A percentile compares a stretch with the other conserved stretches of the same genome.
Evolutionary conservation across 2,329 filamentous ascomycete species (phyloP).

Genomic region (Clonostachys chloroleuca): DNA sequence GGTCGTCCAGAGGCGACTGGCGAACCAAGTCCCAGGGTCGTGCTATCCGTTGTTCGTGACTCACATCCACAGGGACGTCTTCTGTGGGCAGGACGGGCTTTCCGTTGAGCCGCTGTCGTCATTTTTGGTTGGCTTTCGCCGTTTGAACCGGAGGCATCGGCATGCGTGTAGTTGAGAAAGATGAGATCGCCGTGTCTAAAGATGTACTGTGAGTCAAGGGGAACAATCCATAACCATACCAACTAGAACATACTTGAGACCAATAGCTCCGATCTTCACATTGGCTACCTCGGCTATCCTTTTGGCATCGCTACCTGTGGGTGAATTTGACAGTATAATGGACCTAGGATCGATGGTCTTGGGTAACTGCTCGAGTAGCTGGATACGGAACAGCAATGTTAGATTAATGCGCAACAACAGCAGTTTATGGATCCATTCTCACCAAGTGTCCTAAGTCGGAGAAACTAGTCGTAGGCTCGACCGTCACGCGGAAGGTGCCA

Average conservation of each 20-base stretch:
- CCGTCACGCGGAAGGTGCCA: slow-evolving; percentile 82
- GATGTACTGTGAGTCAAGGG: neutral
- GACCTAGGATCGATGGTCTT: slow-evolving; percentile 55
- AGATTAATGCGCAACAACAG: neutral
- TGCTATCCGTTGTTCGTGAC: slow-evolving; percentile 47
- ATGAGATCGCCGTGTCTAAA: slow-evolving; percentile 84
- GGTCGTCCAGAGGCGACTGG: slow-evolving; percentile 84
- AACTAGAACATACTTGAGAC: slow-evolving; percentile 43
- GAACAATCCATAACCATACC: neutral
- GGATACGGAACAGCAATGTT: slow-evolving; percentile 7
- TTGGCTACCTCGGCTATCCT: slow-evolving; percentile 51
- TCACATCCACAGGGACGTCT: slow-evolving; percentile 63
- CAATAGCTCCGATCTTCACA: slow-evolving; percentile 53
- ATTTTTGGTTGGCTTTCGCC: slow-evolving; percentile 29
- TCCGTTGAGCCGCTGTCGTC: slow-evolving; percentile 71
- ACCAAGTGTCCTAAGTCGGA: slow-evolving; percentile 32
- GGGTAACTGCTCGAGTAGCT: slow-evolving; percentile 58
- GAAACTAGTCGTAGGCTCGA: slow-evolving; percentile 73
- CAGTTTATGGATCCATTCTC: neutral
- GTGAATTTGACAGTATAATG: slow-evolving; percentile 58
- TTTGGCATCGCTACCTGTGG: slow-evolving; percentile 54
- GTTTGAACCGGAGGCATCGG: slow-evolving; percentile 28
- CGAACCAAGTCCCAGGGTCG: slow-evolving; percentile 78
- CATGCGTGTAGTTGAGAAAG: slow-evolving; percentile 74
- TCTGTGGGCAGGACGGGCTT: slow-evolving; percentile 68